phyloP scores from a whole-genome alignment of 2,329 filamentous ascomycete species.

The Lasiodiplodia hormozganensis region DNA sequence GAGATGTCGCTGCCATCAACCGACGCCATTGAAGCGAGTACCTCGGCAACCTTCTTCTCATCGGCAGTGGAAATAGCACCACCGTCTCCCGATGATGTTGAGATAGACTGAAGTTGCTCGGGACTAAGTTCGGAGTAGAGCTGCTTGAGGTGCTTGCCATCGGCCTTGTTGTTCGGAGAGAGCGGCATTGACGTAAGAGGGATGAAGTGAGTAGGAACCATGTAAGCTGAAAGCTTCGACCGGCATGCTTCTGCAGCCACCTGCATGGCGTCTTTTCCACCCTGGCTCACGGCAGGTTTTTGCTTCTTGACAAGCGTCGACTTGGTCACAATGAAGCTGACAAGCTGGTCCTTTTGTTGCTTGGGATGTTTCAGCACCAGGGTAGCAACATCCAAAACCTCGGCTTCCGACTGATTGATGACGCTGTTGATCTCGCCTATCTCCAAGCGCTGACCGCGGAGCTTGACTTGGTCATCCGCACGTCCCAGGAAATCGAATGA shows the following conservation, averaged over 20 bases:
- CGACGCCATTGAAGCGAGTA: conserved; percentile 62
- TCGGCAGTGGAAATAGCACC: conserved; percentile 42
- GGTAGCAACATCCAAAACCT: conserved; percentile 74
- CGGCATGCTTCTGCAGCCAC: conserved; percentile 65
- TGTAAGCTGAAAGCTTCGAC: conserved; percentile 77
- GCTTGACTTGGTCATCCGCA: conserved; percentile 89
- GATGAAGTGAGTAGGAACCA: conserved; percentile 88
- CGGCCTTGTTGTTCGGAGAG: conserved; percentile 88
- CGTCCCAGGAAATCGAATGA: conserved; percentile 88
- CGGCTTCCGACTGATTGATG: conserved; percentile 66
- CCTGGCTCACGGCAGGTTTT: conserved; percentile 36
- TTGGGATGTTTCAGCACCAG: conserved; percentile 74
- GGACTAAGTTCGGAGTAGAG: conserved; percentile 69
- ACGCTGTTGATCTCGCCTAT: conserved; percentile 90
- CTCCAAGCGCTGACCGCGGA: conserved; percentile 87
- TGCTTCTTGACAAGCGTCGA: conserved; percentile 30
- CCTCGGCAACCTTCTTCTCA: conserved; percentile 58
- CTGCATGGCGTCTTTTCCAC: conserved; percentile 25
- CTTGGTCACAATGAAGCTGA: conserved; percentile 69
- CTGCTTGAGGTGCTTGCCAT: conserved; percentile 70
- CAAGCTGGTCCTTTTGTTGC: conserved; percentile 81
- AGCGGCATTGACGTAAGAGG: conserved; percentile 75
- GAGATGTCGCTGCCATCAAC: conserved; percentile 54
- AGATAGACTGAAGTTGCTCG: conserved; percentile 67
- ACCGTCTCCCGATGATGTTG: conserved; percentile 32